Base-by-base conservation (phyloP, 305 asterid species). In the Fraxinus velutina region DNA sequence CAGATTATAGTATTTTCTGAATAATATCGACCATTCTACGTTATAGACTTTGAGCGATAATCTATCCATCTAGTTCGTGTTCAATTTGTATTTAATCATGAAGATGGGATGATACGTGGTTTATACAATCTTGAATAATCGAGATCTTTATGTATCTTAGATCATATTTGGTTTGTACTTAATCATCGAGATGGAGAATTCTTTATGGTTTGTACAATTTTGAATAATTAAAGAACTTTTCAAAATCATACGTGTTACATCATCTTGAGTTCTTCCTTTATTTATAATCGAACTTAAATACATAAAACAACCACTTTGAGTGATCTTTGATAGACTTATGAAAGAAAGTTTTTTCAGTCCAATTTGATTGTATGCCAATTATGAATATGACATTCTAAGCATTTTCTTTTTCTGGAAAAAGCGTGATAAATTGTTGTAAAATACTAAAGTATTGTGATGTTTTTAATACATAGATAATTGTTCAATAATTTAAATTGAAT, bases 1-100 rank as follows among this genome's bases (percentile, higher is more conserved):
- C 86, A 77, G 78, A 34, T 37, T 86, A 80, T 82, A 62, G 17
- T 79, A 42, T 33, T 78, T 33, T 78, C 19, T 84, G 39, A 82
- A 84, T 82, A 82, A 84, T 84, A 36, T 36, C 6, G 83, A 77
- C 83, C 81, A 70, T 78, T 50, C 21, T 15, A 27, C 79, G 78
- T 79, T 55, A 72, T 33, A 80, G 42, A 73, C 33, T 52, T n/a
- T n/a, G 29, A 57, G 81, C 50, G 64, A 64, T 15, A 4, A 50
- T 50, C 21, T 10, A 10, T 12, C 15, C 17, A 12, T 44, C 55
- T 44, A 12, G 55, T 44, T 62, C 4, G 7, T 44, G 77, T 32
- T 36, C 19, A 64, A 34, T 74, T 74, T 75, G 32, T 73, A 21
- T 5, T 29, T 47, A 15, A 12, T 24, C 21, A n/a, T 3, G 15